Base-by-base conservation (phyloP, 139 green algal genomes). In the Chlorella vulgaris region DNA sequence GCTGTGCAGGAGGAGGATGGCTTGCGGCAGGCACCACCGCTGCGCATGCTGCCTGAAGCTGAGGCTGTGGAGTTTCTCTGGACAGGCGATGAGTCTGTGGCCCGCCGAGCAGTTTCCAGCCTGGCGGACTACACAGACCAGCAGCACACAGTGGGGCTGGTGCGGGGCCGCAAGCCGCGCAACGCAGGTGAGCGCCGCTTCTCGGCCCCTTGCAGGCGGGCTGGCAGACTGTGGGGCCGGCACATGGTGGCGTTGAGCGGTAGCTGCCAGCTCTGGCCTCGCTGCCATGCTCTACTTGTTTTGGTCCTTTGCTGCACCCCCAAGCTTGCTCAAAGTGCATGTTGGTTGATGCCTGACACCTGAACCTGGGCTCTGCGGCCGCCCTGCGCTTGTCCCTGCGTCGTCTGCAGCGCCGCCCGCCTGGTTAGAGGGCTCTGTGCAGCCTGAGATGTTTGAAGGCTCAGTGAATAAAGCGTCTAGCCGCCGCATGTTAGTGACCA, bases 41-140 rank as follows among this genome's bases (percentile, higher is more conserved):
- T 98, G 73, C 81, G 76, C 15, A 53, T 87, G 80, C 76, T 96
- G 33, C 82, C 50, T 0, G 89, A 93, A 18, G 62, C 69, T 0
- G 89, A 96, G 79, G 81, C 88, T 36, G 71, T 87, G 0, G 80
- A 89, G 2, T 81, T 95, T 61, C 84, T 97, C 61, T 97, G 91
- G 91, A 88, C 58, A 26, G 85, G 75, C 0, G 19, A 70, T 13
- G 71, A 80, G 33, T 93, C 86, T 29, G 58, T 97, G 2, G 90
- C 87, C 1, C 71, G 76, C 55, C 55, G 58, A n/a, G 55, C 58
- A 38, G 58, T 80, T 26, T 55, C 74, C 38, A 42, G 28, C 38
- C 74, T 80, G 74, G 55, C 74, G 4, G 29, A 26, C 36, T 70
- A 69, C 33, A 58, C 55, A 0, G 36, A 80, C 28, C 74, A 38